Evolutionary conservation across 257 asterid species (phyloP), one percentile per base, ranked within the genome.

Genomic region (Solanum rostratum): DNA sequence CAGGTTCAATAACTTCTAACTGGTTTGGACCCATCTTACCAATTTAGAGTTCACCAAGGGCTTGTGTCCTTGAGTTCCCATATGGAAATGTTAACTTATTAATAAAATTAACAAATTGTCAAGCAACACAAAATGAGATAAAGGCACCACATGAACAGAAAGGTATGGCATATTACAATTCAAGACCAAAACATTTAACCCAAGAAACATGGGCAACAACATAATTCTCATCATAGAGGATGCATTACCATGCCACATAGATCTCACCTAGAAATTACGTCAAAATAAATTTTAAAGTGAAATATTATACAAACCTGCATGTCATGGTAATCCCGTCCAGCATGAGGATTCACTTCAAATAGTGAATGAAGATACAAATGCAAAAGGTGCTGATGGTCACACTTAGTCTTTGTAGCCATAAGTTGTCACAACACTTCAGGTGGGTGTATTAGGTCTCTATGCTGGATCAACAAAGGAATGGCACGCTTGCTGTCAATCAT

Each of bases 371-470:
- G 91, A 87, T 97, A 97, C 66, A 90, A 89, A 88, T 91, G 94
- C 88, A 94, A 88, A 87, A 91, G 91, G 87, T 86, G 87, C 71
- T 93, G 89, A 62, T 89, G 86, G 80, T 97, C 97, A 55, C 96
- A 92, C 87, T 91, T 89, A 57, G 88, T 88, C 89, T 87, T 91
- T 78, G 96, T 95, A 85, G 92, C 96, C 79, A 80, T 79, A 87
- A 97, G 97, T 88, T 95, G 97, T 81, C 96, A 93, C 85, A 97
- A 98, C 79, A 97, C 97, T 81, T 95, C 99, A 18, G 93, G 88
- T 85, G 98, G 93, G 85, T 93, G 91, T 86, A 95, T 84, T 80
- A 94, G 86, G 78, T 94, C n/a, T n/a, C n/a, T n/a, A n/a, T n/a
- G n/a, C n/a, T n/a, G n/a, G n/a, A n/a, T n/a, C n/a, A n/a, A n/a